phyloP scores from a whole-genome alignment of 2,329 filamentous ascomycete genomes.

The Meredithiella fracta region DNA sequence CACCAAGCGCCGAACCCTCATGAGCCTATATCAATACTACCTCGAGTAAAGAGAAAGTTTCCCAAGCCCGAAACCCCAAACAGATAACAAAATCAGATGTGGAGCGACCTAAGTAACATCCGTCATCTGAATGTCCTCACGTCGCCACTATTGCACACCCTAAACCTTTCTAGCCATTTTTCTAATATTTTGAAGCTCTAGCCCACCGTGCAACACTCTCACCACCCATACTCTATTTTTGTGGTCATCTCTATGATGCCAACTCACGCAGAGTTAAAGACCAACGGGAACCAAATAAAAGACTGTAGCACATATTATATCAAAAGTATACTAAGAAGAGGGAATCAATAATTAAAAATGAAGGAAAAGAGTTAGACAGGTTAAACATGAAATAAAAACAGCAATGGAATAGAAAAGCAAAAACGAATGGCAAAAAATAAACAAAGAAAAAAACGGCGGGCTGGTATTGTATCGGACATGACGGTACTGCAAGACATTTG shows the following conservation, averaged over 20 bases:
- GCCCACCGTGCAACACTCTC: neutral
- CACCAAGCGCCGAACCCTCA: constrained; percentile 1
- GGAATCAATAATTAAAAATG: constrained; percentile 16
- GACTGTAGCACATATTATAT: neutral
- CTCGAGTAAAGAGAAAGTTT: neutral
- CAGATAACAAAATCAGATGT: neutral
- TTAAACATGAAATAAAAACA: constrained; percentile 16
- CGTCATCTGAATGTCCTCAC: neutral
- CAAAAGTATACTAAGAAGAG: constrained; percentile 11
- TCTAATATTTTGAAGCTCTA: neutral
- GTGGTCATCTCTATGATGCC: neutral
- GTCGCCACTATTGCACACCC: neutral
- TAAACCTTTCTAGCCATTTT: neutral
- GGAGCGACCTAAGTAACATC: neutral
- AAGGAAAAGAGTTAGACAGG: constrained; percentile 9
- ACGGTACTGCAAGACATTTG: constrained; percentile 37
- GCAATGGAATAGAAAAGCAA: constrained; percentile 11
- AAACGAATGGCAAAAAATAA: constrained; percentile 22
- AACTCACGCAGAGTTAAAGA: neutral
- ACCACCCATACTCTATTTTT: neutral
- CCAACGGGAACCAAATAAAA: neutral
- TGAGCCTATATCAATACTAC: neutral
- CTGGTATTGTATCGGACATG: constrained; percentile 43
- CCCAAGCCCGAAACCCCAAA: neutral
- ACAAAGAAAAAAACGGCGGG: constrained; percentile 32